Evolutionary conservation across 257 asterid genomes (phyloP).

Genomic region (Voacanga thouarsii): DNA sequence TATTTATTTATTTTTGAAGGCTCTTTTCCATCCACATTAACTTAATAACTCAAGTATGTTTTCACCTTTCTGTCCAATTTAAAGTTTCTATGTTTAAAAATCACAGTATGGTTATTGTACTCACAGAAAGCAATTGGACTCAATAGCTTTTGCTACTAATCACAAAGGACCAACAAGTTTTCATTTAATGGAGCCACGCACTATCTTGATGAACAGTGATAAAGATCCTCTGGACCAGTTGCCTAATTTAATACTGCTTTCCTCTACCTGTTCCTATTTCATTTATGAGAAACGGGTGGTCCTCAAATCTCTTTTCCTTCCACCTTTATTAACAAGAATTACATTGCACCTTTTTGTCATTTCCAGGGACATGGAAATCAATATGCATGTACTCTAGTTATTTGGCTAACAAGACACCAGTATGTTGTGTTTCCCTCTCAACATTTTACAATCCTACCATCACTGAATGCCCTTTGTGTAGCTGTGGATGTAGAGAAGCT

Average conservation of each 20-base stretch:
- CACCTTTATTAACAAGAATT: not conserved
- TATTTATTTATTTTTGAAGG: too few relatives aligned
- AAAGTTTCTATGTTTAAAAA: not conserved
- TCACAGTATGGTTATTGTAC: not conserved
- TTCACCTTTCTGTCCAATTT: too few relatives aligned
- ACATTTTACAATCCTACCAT: slow-evolving; percentile 56
- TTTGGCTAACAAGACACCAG: slow-evolving; percentile 45
- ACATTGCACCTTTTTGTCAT: not conserved
- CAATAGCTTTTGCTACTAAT: not conserved
- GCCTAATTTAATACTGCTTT: not conserved
- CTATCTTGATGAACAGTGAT: not conserved
- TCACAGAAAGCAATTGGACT: not conserved
- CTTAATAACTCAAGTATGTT: too few relatives aligned
- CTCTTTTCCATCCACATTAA: too few relatives aligned
- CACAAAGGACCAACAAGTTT: not conserved
- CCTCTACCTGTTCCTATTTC: not conserved
- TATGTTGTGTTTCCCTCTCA: slow-evolving; percentile 69
- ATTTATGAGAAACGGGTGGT: not conserved
- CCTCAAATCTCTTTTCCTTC: not conserved
- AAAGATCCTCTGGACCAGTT: too few relatives aligned
- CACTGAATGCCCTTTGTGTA: slow-evolving; percentile 58
- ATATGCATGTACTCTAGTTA: slow-evolving; percentile 59
- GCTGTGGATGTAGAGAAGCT: slow-evolving; percentile 63
- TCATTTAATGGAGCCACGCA: not conserved
- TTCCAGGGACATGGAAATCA: slow-evolving; percentile 62